Base-by-base conservation (phyloP, 2,329 filamentous ascomycete genomes). In the Penicillium palitans region DNA sequence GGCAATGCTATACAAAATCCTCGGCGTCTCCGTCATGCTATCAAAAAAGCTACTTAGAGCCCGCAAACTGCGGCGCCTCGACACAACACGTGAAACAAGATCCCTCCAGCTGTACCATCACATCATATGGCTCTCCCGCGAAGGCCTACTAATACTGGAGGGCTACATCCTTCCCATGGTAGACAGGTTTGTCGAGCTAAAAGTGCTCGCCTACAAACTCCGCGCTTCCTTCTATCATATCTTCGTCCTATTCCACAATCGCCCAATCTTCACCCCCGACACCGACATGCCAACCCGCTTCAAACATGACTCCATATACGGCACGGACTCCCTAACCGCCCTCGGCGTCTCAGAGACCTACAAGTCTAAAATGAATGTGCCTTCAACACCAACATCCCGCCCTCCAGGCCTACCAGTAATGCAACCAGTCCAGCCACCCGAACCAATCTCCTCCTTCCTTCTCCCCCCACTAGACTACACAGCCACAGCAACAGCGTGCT, bases 201-300 rank as follows among this genome's bases (percentile, higher is more conserved):
- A 92, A 70, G 93, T 98, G 45, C 83, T 99, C 62, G 88, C 90
- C 21, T 91, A 91, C 73, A 99, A 98, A 76, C 83, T 99, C 15
- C 88, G 91, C 60, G 95, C 95, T 17, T 96, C 91, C 21, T 96
- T 98, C 72, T 95, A 96, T 68, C 93, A 99, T 78, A 91, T 99
- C 65, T 96, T 96, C 74, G 95, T 96, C 54, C 84, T 98, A 13
- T 98, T 97, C 72, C 91, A 97, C 79, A 97, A 97, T 76, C 87
- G 91, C 53, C 93, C 93, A 0, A 83, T 89, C 0, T 84, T 96
- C 57, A 88, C 82, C 37, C 82, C 85, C 69, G 82, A 82, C 21
- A 78, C 84, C 59, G 35, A 61, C 15, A 48, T 51, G n/a, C 58
- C 63, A 21, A 27, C 55, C 4, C 62, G 61, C 17, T 24, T 56